These are phyloP conservation scores for Fonsecaea pedrosoi DNA, from an alignment of 2,329 filamentous ascomycete genomes.

Conservation along the genomic window DNA sequence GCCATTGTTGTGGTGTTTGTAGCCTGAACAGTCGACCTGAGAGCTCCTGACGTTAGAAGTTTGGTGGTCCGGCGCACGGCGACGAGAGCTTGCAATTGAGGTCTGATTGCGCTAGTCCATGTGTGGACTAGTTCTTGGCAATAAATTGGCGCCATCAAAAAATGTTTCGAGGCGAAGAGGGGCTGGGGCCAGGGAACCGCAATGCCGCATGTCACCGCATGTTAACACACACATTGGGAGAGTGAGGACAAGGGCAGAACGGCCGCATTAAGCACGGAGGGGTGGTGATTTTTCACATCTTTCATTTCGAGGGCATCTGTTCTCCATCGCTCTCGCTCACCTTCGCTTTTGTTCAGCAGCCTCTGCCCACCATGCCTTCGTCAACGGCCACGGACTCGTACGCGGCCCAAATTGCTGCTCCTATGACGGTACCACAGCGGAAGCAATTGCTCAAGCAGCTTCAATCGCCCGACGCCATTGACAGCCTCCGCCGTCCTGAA, in stretches of 20 bases:
- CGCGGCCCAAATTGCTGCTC: conserved; percentile 33
- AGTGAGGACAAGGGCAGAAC: conserved; percentile 1
- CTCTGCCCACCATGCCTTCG: conserved; percentile 29
- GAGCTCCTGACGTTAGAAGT: conserved; percentile 25
- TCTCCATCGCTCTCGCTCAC: conserved; percentile 22
- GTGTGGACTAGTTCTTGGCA: conserved; percentile 29
- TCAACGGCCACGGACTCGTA: conserved; percentile 37
- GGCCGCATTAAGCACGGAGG: conserved; percentile 17
- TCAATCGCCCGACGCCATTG: conserved; percentile 52
- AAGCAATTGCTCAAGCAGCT: conserved; percentile 72
- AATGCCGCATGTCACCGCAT: conserved; percentile 1
- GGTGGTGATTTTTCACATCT: neutral
- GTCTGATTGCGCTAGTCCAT: conserved; percentile 23
- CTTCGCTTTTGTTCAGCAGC: neutral
- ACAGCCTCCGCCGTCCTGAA: conserved; percentile 80
- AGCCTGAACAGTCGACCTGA: conserved; percentile 13
- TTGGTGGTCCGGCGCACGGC: conserved; percentile 13
- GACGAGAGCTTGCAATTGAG: conserved; percentile 14
- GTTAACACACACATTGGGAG: neutral
- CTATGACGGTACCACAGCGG: conserved; percentile 73
- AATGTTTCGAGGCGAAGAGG: conserved; percentile 14
- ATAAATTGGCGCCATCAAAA: conserved; percentile 10
- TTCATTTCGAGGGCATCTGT: conserved; percentile 25
- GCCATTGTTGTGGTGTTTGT: conserved; percentile 73
- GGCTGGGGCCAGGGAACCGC: neutral